Evolutionary conservation across 345 rosid genomes (phyloP).

Genomic region (Eutrema heterophyllum): DNA sequence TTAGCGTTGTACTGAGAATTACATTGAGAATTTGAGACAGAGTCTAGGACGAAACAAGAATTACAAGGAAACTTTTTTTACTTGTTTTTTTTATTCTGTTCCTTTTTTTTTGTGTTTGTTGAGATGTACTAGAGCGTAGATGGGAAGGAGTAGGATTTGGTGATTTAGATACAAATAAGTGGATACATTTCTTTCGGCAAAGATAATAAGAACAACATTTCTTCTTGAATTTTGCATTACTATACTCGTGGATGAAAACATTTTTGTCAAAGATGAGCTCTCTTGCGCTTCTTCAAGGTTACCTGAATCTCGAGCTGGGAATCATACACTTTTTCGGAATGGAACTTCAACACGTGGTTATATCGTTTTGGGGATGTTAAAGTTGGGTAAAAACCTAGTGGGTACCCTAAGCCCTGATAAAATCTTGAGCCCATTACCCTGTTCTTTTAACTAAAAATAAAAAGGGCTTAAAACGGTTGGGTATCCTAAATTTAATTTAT

Average conservation of each 20-base stretch:
- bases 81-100: not conserved
- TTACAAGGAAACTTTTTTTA: not conserved
- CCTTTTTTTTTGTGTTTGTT: not conserved
- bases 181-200: not conserved
- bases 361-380: too few species aligned
- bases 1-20: not conserved
- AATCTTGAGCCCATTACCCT: too few species aligned
- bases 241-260: not conserved
- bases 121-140: not conserved
- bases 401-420: too few species aligned
- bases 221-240: not conserved
- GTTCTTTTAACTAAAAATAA: too few species aligned
- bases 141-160: not conserved
- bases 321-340: too few species aligned
- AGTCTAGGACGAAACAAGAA: not conserved
- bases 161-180: not conserved
- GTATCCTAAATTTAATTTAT: too few species aligned
- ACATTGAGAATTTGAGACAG: not conserved
- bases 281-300: too few species aligned
- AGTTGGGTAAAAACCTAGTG: too few species aligned
- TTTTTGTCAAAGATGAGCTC: not conserved
- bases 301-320: too few species aligned
- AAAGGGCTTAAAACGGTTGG: too few species aligned
- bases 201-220: not conserved
- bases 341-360: too few species aligned